Conservation (phyloP, 768 basidiomycete species). For the Leucosporidium yakuticum region DNA sequence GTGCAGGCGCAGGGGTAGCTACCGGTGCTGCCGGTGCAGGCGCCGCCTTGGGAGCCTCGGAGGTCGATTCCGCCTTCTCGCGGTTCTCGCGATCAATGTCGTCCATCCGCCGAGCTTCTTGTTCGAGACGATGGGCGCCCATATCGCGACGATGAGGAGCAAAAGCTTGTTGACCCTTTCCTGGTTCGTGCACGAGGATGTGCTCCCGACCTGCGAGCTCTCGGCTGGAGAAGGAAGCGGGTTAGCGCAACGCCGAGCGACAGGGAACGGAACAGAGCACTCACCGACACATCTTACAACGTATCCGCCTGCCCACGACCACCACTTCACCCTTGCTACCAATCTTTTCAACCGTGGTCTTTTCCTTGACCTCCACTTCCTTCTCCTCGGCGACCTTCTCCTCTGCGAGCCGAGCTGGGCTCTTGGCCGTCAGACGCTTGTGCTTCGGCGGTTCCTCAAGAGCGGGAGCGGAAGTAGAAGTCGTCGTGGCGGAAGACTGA, state of each 20-base stretch:
- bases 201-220: constrained; percentile 40
- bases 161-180: constrained; percentile 39
- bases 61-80: background rate
- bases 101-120: constrained; percentile 30
- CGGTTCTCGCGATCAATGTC: constrained; percentile 20
- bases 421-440: constrained; percentile 24
- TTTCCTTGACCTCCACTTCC: constrained; percentile 5
- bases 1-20: background rate
- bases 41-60: background rate
- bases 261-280: background rate
- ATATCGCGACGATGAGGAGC: constrained; percentile 38
- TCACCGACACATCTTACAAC: constrained; percentile 37
- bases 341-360: constrained; percentile 27
- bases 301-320: constrained; percentile 24
- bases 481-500: background rate
- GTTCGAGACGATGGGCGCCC: constrained; percentile 31
- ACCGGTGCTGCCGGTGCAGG: background rate
- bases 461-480: background rate
- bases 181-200: constrained; percentile 38
- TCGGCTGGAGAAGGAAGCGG: constrained; percentile 19
- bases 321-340: constrained; percentile 29
- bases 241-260: background rate
- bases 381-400: constrained; percentile 1
- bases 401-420: background rate
- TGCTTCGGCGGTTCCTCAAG: constrained; percentile 7